phyloP scores from a whole-genome alignment of 2,329 filamentous ascomycete genomes.

The Rutstroemia sp. region DNA sequence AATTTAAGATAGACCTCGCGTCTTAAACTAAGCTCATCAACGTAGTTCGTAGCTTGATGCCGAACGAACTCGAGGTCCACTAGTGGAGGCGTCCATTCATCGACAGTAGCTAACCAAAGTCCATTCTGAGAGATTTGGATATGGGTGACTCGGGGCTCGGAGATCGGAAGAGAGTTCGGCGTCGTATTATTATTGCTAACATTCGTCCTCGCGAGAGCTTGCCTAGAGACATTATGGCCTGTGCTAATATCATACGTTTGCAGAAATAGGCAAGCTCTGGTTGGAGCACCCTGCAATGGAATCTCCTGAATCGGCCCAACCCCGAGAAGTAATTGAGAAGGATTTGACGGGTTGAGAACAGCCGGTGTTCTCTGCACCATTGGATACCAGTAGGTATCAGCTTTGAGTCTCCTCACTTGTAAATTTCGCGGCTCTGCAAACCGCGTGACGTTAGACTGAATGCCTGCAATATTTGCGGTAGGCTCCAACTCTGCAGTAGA shows the following conservation, averaged over 20 bases:
- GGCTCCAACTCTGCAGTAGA: slow-evolving; percentile 86
- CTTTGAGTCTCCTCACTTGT: slow-evolving; percentile 41
- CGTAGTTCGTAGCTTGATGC: slow-evolving; percentile 36
- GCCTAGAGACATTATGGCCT: slow-evolving; percentile 71
- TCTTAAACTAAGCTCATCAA: slow-evolving; percentile 42
- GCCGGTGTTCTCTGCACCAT: slow-evolving; percentile 43
- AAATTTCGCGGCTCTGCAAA: slow-evolving; percentile 44
- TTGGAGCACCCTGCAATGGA: slow-evolving; percentile 41
- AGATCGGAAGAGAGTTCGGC: slow-evolving; percentile 61
- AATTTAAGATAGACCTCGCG: slow-evolving; percentile 84
- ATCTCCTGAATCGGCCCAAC: slow-evolving; percentile 56
- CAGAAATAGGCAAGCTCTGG: slow-evolving; percentile 54
- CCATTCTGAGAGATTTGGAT: slow-evolving; percentile 74
- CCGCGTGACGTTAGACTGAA: slow-evolving; percentile 58
- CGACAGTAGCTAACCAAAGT: slow-evolving; percentile 82
- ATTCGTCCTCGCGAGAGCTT: slow-evolving; percentile 83
- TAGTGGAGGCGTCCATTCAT: slow-evolving; percentile 76
- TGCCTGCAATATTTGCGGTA: slow-evolving; percentile 73
- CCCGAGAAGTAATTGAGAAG: slow-evolving; percentile 60
- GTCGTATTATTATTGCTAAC: slow-evolving; percentile 73
- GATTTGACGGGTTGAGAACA: slow-evolving; percentile 52
- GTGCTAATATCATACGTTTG: slow-evolving; percentile 83
- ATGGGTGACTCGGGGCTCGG: slow-evolving; percentile 70
- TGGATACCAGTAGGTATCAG: slow-evolving; percentile 21
- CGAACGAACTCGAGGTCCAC: slow-evolving; percentile 58